phyloP scores from a whole-genome alignment of 495 filamentous ascomycete species.

The Aspergillus homomorphus region DNA sequence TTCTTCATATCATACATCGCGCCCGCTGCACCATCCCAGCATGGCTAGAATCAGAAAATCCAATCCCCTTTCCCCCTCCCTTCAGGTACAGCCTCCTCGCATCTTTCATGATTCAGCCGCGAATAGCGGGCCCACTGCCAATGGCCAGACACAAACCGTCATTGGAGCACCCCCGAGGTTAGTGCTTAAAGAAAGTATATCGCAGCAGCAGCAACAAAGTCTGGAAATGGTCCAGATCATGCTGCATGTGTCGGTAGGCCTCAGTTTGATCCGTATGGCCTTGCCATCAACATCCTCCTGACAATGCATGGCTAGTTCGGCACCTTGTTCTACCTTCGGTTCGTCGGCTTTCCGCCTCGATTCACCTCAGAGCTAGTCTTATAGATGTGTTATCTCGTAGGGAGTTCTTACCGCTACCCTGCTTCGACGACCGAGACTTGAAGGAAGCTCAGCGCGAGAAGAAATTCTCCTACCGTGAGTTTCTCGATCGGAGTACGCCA shows the following conservation, averaged over 20 bases:
- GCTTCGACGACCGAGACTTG: slow-evolving; percentile 32
- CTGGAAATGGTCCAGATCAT: slow-evolving; percentile 49
- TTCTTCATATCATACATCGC: not conserved
- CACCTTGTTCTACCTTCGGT: slow-evolving; percentile 33
- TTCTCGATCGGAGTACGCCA: slow-evolving; percentile 17
- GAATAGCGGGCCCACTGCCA: not conserved
- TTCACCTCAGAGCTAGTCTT: not conserved
- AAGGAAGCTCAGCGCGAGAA: slow-evolving; percentile 20
- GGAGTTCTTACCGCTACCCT: slow-evolving; percentile 30
- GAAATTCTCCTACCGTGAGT: slow-evolving; percentile 27
- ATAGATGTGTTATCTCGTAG: slow-evolving; percentile 19
- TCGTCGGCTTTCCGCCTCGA: slow-evolving; percentile 2
- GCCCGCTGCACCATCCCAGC: not conserved
- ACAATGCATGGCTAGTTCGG: slow-evolving; percentile 24
- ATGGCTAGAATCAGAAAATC: not conserved
- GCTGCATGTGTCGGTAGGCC: slow-evolving; percentile 38
- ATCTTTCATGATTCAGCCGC: slow-evolving; percentile 3
- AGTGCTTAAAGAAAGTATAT: slow-evolving; percentile 4
- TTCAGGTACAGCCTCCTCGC: slow-evolving; percentile 19
- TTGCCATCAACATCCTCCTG: not conserved
- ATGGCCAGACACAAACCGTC: slow-evolving; percentile 20
- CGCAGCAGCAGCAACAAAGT: slow-evolving; percentile 40
- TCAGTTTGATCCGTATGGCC: not conserved
- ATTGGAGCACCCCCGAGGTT: slow-evolving; percentile 13
- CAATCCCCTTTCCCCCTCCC: not conserved